Base-by-base conservation (phyloP, 768 basidiomycete species). In the Boletus rufocinnamomeus region DNA sequence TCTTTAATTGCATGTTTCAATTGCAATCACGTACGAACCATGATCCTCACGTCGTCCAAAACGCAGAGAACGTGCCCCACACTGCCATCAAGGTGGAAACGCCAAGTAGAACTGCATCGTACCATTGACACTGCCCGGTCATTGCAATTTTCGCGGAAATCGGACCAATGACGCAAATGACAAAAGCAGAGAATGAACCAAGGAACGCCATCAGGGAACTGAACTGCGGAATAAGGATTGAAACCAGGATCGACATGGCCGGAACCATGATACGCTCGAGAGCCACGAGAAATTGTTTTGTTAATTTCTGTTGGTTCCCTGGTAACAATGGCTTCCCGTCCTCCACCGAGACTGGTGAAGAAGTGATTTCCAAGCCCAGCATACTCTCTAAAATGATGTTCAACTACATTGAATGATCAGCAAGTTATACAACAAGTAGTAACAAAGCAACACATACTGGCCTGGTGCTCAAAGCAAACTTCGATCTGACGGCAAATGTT, bases 131-230 rank as follows among this genome's bases (percentile, higher is more conserved):
- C 44, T 69, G 75, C 5, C 81, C 76, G 25, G 80, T 76, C 56
- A 93, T 74, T 50, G 78, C 79, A 17, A 88, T 75, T 69, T 90
- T 90, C 6, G 88, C 89, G 27, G 82, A 76, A 40, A 95, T 77
- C 6, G 93, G 95, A 11, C 88, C 84, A 58, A 92, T 85, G 25
- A 91, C 81, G 60, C 89, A 90, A 25, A 93, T 80, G 66, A 86
- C 75, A 62, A 86, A 86, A 0, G 93, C 89, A 37, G 88, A 86
- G 71, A 93, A 93, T n/a, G 91, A 87, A 3, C 95, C 95, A 52
- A 98, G 77, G 72, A 97, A 91, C 1, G 93, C 91, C 90, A 95
- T 93, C 72, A 88, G 77, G 6, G 85, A 80, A 61, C 87, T 85
- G 73, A 95, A 95, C 54, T 90, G 83, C 6, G 93, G 93, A 23